phyloP scores from a whole-genome alignment of 2,329 filamentous ascomycete genomes.

The Cytospora paraplurivora region DNA sequence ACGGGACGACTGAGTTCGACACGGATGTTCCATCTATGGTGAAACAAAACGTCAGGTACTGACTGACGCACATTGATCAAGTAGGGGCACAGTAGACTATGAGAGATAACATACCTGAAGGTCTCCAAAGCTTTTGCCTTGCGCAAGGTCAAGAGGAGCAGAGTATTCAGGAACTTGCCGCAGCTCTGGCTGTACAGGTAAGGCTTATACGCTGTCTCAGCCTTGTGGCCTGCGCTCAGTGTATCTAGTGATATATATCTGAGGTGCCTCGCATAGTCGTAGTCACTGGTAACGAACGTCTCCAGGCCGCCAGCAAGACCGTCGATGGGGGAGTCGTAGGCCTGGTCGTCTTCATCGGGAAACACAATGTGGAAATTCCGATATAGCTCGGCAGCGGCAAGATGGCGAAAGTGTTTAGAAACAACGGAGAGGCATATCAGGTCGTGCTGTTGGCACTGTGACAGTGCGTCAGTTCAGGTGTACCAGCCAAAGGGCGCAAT shows the following conservation, averaged over 20 bases:
- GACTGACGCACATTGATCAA: conserved; percentile 1
- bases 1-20: conserved; percentile 63
- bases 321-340: conserved; percentile 57
- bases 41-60: conserved; percentile 13
- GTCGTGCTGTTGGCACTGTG: conserved; percentile 53
- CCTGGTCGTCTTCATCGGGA: conserved; percentile 58
- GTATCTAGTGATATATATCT: conserved; percentile 60
- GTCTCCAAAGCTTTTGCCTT: conserved; percentile 57
- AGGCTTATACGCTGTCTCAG: conserved; percentile 55
- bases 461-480: conserved; percentile 25
- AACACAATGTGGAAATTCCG: conserved; percentile 63
- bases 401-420: conserved; percentile 57
- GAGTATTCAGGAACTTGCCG: conserved; percentile 65
- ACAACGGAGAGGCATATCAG: conserved; percentile 61
- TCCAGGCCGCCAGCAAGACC: conserved; percentile 60
- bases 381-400: conserved; percentile 61
- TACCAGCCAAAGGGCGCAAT: neutral
- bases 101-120: conserved; percentile 50
- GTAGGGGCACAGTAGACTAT: neutral
- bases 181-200: conserved; percentile 59
- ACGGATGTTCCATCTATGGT: conserved; percentile 61
- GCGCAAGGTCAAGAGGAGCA: conserved; percentile 58
- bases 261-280: conserved; percentile 63
- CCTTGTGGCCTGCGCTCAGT: conserved; percentile 52
- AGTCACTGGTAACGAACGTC: conserved; percentile 64